Base-by-base conservation (phyloP, 768 basidiomycete species). In the Clitopilus hobsonii region DNA sequence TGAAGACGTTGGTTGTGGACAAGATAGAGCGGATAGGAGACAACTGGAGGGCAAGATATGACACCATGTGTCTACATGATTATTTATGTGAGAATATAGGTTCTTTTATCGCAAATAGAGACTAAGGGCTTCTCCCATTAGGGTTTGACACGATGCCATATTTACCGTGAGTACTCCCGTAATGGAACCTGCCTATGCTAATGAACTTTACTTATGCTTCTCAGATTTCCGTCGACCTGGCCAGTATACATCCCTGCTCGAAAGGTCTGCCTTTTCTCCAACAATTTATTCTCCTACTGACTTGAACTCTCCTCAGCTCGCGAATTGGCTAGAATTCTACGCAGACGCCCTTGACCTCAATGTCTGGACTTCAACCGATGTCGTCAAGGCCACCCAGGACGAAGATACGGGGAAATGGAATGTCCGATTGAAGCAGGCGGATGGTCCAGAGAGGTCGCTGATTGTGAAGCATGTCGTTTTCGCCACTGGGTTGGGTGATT, bases 291-390 rank as follows among this genome's bases (percentile, higher is more conserved):
- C 27, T 3, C n/a, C n/a, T n/a, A n/a, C n/a, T n/a, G n/a, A n/a
- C n/a, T n/a, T n/a, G n/a, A n/a, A n/a, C n/a, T n/a, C n/a, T n/a
- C n/a, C n/a, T n/a, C 61, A 85, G 77, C 66, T 88, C 13, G 86
- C 85, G 0, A 80, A 83, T 56, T 88, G 84, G 84, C 74, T 89
- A 2, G 86, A 88, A 67, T 73, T 67, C 54, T 88, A 86, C 62
- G 84, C 82, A 1, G 74, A 80, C 10, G 62, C 73, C 1, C 66
- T 88, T 54, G 86, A 87, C 56, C 69, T 88, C 52, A 82, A 85
- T 59, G 76, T 84, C 5, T 87, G 86, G 86, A 81, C 77, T n/a
- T 79, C 75, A 0, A 72, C 79, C 0, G 63, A 58, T 1, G 75
- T 73, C 5, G 56, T 64, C 1, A 67, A 61, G 7, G 74, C 72